Conservation (phyloP, 2,329 filamentous ascomycete species). For the Coleophoma cylindrospora region DNA sequence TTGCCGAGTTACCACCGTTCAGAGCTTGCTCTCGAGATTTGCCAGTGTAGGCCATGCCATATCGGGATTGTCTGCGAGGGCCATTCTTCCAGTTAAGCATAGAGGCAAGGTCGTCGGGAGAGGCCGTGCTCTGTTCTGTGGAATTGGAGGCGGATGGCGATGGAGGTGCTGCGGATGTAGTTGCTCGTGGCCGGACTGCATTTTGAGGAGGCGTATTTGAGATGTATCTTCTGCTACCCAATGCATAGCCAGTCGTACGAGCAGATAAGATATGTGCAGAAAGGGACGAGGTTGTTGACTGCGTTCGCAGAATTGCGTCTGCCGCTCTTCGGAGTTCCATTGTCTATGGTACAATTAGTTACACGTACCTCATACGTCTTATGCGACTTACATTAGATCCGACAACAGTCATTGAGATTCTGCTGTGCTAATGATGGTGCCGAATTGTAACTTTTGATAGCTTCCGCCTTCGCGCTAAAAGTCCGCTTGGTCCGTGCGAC, state of each 20-base stretch:
- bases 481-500: conserved; percentile 6
- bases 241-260: too few relatives aligned
- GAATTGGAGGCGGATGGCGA: background rate
- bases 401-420: conserved; percentile 2
- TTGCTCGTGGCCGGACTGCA: background rate
- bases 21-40: background rate
- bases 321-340: conserved; percentile 29
- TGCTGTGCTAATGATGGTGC: conserved; percentile 2
- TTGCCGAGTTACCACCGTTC: conserved; percentile 8
- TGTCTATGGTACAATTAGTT: conserved; percentile 7
- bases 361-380: conserved; percentile 1
- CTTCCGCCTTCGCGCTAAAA: conserved; percentile 3
- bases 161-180: background rate
- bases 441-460: conserved; percentile 12
- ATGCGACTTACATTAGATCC: background rate
- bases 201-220: conserved; percentile 2
- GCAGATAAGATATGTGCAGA: too few relatives aligned
- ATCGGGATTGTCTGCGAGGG: too few relatives aligned
- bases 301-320: conserved; percentile 24
- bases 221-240: conserved; percentile 2
- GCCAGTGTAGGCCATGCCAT: too few relatives aligned
- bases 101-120: background rate
- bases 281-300: background rate
- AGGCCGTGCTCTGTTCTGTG: background rate
- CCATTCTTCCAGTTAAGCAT: too few relatives aligned